phyloP scores from a whole-genome alignment of 1,139 yeast genomes.

The Sugiyamaella xylanicola region DNA sequence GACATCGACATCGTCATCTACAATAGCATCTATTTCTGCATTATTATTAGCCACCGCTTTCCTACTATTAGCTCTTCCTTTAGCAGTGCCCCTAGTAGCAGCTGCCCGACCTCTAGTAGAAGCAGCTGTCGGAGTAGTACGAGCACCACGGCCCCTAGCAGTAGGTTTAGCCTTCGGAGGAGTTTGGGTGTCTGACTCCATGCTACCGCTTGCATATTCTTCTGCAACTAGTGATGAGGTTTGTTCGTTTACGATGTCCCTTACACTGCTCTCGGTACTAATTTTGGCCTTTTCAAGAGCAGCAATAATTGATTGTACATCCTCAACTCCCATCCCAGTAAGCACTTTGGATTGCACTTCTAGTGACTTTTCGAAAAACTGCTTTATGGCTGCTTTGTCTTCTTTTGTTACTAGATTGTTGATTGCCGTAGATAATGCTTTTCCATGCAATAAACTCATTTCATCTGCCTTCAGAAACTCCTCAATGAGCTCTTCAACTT shows the following conservation, averaged over 20 bases:
- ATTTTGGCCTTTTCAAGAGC: constrained; percentile 25
- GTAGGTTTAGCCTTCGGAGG: not conserved
- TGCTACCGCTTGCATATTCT: not conserved
- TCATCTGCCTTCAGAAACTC: constrained; percentile 64
- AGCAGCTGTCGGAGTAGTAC: not conserved
- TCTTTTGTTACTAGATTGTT: constrained; percentile 76
- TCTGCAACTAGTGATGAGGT: not conserved
- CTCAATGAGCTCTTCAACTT: constrained; percentile 62
- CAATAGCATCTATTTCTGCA: not conserved
- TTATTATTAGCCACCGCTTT: not conserved
- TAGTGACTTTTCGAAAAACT: constrained; percentile 69
- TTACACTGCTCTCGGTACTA: constrained; percentile 1
- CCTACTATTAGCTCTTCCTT: not conserved
- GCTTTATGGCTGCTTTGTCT: constrained; percentile 69
- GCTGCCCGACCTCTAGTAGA: not conserved
- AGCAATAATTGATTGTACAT: constrained; percentile 26
- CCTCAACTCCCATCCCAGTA: constrained; percentile 46
- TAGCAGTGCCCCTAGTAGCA: not conserved
- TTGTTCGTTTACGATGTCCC: not conserved
- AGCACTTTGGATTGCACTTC: constrained; percentile 62
- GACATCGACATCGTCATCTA: not conserved
- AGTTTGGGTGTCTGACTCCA: not conserved
- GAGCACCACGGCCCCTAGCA: not conserved
- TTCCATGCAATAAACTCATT: constrained; percentile 71
- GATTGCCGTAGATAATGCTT: constrained; percentile 74